Percentiles rank a stretch among this genome's conserved stretches.
Conservation (phyloP, 768 basidiomycete genomes). For the Symmetrospora coprosmae region DNA sequence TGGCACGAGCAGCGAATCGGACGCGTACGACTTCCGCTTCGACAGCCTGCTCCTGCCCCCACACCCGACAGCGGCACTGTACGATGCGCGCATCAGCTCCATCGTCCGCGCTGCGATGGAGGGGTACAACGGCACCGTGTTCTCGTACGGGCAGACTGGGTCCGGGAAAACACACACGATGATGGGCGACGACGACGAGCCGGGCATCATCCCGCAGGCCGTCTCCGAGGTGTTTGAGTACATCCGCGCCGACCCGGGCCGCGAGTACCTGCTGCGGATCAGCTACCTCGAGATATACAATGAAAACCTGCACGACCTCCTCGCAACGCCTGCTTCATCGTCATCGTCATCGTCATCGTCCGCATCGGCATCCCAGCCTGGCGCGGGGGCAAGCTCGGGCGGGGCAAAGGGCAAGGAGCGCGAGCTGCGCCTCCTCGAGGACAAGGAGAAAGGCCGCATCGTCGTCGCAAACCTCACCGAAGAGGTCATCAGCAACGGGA, state of each 20-base stretch:
- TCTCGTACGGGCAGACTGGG: constrained; percentile 72
- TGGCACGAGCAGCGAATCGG: not conserved
- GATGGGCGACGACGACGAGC: constrained; percentile 52
- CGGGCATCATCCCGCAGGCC: constrained; percentile 84
- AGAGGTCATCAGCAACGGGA: constrained; percentile 82
- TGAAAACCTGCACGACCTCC: constrained; percentile 39
- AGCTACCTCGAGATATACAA: constrained; percentile 98
- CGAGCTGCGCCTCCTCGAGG: constrained; percentile 37
- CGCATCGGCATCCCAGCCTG: constrained; percentile 36
- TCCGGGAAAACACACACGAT: constrained; percentile 62
- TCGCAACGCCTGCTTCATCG: constrained; percentile 39
- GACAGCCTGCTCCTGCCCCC: constrained; percentile 29
- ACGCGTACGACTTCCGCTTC: not conserved
- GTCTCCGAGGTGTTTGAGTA: constrained; percentile 81
- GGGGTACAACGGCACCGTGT: constrained; percentile 88
- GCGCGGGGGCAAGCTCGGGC: too few species aligned
- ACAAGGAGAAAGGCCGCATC: constrained; percentile 44
- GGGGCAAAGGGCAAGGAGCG: constrained; percentile 53
- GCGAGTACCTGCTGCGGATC: constrained; percentile 88
- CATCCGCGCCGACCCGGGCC: constrained; percentile 58
- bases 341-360: too few species aligned
- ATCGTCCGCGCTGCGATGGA: constrained; percentile 64
- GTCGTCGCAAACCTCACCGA: constrained; percentile 63
- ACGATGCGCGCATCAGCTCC: constrained; percentile 28
- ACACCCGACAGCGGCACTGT: constrained; percentile 26